phyloP scores from a whole-genome alignment of 345 rosid species.

The Excoecaria agallocha region DNA sequence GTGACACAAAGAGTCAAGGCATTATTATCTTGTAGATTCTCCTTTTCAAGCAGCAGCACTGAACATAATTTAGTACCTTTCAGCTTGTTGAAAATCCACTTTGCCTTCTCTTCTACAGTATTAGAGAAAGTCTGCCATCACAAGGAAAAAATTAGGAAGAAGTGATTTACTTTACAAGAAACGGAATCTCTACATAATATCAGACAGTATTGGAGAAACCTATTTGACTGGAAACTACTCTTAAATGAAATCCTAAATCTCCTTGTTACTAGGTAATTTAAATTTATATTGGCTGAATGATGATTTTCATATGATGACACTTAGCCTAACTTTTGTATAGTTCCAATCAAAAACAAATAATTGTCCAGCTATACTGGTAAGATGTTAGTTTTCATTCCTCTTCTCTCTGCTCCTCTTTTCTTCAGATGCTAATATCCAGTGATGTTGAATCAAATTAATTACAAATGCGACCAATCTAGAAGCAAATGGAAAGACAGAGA shows the following conservation, averaged over 20 bases:
- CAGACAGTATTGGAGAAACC: neutral
- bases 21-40: too few relatives aligned
- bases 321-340: neutral
- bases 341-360: neutral
- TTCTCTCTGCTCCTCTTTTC: neutral
- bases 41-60: too few relatives aligned
- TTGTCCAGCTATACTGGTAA: neutral
- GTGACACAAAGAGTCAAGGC: too few relatives aligned
- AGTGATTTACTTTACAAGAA: slow-evolving; percentile 5
- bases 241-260: neutral
- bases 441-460: neutral
- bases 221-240: neutral
- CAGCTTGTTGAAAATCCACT: slow-evolving; percentile 94
- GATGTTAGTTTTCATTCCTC: neutral
- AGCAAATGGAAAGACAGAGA: neutral
- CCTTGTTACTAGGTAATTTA: neutral
- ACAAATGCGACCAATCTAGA: neutral
- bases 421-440: neutral
- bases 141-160: slow-evolving; percentile 6
- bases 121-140: slow-evolving; percentile 68
- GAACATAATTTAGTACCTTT: slow-evolving; percentile 50
- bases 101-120: slow-evolving; percentile 95
- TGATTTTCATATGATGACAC: neutral
- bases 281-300: neutral
- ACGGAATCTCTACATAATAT: neutral